A percentile compares a stretch with the other conserved stretches of the same genome.
These are phyloP conservation scores for Naematelia encephala DNA, from an alignment of 768 basidiomycete genomes.

Conservation along the genomic window DNA sequence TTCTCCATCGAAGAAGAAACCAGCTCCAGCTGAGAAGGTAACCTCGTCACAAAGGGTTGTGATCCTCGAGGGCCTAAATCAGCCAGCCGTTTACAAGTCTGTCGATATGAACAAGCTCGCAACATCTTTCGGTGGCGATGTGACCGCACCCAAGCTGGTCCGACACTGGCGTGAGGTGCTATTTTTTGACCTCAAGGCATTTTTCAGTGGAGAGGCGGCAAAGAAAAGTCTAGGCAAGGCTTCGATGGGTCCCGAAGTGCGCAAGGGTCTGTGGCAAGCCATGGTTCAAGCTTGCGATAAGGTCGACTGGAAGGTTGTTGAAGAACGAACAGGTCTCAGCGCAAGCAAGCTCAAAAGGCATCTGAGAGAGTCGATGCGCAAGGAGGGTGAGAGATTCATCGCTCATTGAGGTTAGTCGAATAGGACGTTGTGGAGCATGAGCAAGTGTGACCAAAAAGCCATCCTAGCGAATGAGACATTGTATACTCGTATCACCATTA, in stretches of 20 bases:
- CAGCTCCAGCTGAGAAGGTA: slow-evolving; percentile 30
- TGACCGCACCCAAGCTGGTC: slow-evolving; percentile 17
- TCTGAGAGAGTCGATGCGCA: slow-evolving; percentile 34
- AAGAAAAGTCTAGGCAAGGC: slow-evolving; percentile 17
- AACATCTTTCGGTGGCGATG: background rate
- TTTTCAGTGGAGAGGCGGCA: slow-evolving; percentile 2
- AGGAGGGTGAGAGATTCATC: slow-evolving; percentile 32
- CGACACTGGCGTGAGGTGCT: slow-evolving; percentile 41
- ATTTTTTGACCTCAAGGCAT: slow-evolving; percentile 18
- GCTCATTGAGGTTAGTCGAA: background rate
- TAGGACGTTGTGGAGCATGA: background rate
- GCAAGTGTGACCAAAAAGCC: too few species aligned
- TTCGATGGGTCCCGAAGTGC: slow-evolving; percentile 8
- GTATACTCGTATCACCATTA: too few species aligned
- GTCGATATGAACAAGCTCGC: slow-evolving; percentile 5
- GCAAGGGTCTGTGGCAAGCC: slow-evolving; percentile 28
- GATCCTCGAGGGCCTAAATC: slow-evolving; percentile 17
- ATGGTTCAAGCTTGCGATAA: slow-evolving; percentile 24
- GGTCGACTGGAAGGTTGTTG: slow-evolving; percentile 23
- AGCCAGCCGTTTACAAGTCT: slow-evolving; percentile 3
- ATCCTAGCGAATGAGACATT: too few species aligned
- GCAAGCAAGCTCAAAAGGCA: slow-evolving; percentile 35
- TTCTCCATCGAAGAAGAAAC: slow-evolving; percentile 9
- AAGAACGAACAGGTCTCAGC: slow-evolving; percentile 11
- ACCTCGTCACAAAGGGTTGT: slow-evolving; percentile 4